Percentiles rank a stretch among this genome's conserved stretches.
Evolutionary conservation across 371 early-diverging fungal species (phyloP).

Genomic region (Choanephora cucurbitarum): DNA sequence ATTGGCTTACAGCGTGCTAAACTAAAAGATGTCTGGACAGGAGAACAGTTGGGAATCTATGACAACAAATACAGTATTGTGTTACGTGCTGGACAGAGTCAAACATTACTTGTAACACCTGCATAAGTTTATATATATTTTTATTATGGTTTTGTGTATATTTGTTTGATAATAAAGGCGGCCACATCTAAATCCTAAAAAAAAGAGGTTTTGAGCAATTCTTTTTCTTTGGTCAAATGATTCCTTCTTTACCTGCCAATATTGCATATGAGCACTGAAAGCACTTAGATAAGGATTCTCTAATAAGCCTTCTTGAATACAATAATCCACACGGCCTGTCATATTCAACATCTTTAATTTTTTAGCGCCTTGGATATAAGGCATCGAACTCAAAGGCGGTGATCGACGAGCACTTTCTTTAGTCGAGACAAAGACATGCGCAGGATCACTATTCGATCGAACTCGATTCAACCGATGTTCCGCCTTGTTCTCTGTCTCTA

Average conservation of each 20-base stretch:
- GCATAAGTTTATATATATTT: no score
- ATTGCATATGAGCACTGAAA: conserved; percentile 75
- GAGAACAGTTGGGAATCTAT: conserved; percentile 25
- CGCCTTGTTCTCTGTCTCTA: conserved; percentile 22
- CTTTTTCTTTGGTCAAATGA: not conserved
- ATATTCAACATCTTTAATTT: conserved; percentile 63
- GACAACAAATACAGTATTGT: conserved; percentile 20
- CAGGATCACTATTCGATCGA: conserved; percentile 40
- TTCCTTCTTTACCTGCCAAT: conserved; percentile 59
- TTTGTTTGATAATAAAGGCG: conserved; percentile 60
- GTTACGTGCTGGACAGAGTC: conserved; percentile 27
- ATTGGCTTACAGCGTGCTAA: conserved; percentile 22
- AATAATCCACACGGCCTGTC: conserved; percentile 76
- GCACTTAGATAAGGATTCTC: conserved; percentile 81
- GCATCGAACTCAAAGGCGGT: conserved; percentile 15
- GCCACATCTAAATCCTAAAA: conserved; percentile 65
- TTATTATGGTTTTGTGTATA: conserved; percentile 24
- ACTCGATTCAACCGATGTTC: conserved; percentile 22
- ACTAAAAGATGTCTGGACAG: conserved; percentile 43
- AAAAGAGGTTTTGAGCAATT: not conserved
- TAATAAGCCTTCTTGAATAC: conserved; percentile 76
- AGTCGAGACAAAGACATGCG: conserved; percentile 18
- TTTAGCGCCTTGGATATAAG: conserved; percentile 44
- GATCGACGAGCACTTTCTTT: no score
- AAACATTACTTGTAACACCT: conserved; percentile 25